Evolutionary conservation across 2,329 filamentous ascomycete genomes (phyloP).

Genomic region (Saccharata proteae): DNA sequence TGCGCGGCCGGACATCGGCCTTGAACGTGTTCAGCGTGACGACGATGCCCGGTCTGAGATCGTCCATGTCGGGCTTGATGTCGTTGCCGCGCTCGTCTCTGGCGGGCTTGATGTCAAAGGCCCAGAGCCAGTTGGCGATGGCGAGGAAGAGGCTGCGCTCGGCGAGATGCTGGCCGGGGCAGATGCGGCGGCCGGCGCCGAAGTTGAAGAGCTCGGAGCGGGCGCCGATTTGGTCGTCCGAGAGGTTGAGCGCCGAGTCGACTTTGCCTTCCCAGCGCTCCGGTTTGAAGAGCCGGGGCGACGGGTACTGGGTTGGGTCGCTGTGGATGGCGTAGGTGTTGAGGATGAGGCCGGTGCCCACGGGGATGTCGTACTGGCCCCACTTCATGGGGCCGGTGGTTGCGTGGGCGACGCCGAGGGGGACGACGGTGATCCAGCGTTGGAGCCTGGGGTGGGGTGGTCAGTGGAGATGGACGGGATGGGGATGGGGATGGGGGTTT

Average conservation of each 20-base stretch:
- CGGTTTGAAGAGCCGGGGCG: constrained; percentile 6
- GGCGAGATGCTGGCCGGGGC: constrained; percentile 26
- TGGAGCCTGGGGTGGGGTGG: constrained; percentile 13
- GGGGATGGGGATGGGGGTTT: constrained; percentile 10
- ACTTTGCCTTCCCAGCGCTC: constrained; percentile 14
- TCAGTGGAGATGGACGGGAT: constrained; percentile 16
- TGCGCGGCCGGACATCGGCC: constrained; percentile 12
- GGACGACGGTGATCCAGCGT: constrained; percentile 2
- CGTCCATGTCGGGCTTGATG: constrained; percentile 8
- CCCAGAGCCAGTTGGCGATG: constrained; percentile 23
- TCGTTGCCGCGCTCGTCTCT: constrained; percentile 3
- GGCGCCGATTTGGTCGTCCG: constrained; percentile 10
- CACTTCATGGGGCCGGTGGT: constrained; percentile 20
- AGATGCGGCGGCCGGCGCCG: constrained; percentile 25
- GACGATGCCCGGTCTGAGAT: constrained; percentile 13
- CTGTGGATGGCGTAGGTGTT: constrained; percentile 23
- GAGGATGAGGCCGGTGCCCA: constrained; percentile 26
- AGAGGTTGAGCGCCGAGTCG: constrained; percentile 10
- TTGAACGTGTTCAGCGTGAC: constrained; percentile 12
- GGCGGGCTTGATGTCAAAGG: constrained; percentile 14
- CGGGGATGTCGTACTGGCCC: constrained; percentile 25
- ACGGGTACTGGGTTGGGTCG: constrained; percentile 12
- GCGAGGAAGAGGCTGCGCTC: constrained; percentile 18
- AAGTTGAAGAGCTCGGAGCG: constrained; percentile 23
- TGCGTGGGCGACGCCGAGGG: constrained; percentile 24